Conservation (phyloP, 2,329 filamentous ascomycete genomes). For the Penicillium thymicola region DNA sequence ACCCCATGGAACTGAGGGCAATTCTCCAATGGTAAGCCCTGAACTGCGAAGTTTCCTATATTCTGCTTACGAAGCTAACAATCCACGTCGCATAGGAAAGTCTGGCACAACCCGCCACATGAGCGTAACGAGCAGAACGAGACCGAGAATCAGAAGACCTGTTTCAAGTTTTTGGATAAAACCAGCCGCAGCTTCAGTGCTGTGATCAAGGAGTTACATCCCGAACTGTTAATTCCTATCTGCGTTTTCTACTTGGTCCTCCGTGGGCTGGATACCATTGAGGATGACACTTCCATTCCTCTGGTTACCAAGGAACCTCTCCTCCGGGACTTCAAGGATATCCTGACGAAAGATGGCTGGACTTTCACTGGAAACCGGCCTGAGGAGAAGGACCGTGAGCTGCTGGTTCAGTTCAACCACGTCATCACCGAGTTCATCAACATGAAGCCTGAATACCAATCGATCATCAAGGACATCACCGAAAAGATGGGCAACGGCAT, state of each 20-base stretch:
- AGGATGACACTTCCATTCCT: conserved; percentile 94
- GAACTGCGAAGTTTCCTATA: not conserved
- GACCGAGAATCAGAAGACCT: conserved; percentile 68
- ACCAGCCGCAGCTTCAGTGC: conserved; percentile 91
- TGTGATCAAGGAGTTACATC: conserved; percentile 94
- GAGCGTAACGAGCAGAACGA: conserved; percentile 74
- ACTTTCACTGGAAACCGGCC: conserved; percentile 80
- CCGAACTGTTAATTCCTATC: conserved; percentile 85
- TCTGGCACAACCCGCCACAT: conserved; percentile 95
- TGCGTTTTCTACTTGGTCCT: conserved; percentile 90
- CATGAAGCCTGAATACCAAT: conserved; percentile 77
- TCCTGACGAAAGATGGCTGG: conserved; percentile 83
- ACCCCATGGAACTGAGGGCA: conserved; percentile 73
- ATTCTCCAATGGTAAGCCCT: conserved; percentile 79
- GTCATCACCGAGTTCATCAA: conserved; percentile 84
- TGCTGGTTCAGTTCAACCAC: conserved; percentile 87
- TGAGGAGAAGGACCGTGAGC: conserved; percentile 88
- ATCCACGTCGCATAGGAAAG: conserved; percentile 61
- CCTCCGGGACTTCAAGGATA: conserved; percentile 74
- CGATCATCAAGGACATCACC: conserved; percentile 89
- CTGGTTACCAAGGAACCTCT: conserved; percentile 79
- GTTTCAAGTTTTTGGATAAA: conserved; percentile 79
- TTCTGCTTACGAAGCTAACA: conserved; percentile 12
- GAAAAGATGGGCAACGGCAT: conserved; percentile 96
- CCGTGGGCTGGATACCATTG: conserved; percentile 93